A percentile compares a stretch with the other conserved stretches of the same genome.
phyloP scores from a whole-genome alignment of 2,329 filamentous ascomycete species.

The Dactylellina haptotyla region DNA sequence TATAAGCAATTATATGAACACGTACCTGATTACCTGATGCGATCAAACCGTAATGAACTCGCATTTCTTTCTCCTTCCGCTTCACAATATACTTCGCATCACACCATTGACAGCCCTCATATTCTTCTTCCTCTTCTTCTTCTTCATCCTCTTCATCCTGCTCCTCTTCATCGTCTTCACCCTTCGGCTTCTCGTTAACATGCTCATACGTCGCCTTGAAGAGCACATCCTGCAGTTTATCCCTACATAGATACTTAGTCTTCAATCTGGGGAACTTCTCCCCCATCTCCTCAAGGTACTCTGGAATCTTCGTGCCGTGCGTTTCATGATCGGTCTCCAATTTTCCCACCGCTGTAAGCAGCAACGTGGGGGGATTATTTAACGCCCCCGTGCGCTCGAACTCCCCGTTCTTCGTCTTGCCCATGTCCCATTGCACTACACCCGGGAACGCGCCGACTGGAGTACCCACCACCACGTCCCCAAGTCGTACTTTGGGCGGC shows the following conservation, averaged over 20 bases:
- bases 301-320: neutral
- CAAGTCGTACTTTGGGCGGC: conserved; percentile 55
- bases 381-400: conserved; percentile 55
- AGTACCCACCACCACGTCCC: conserved; percentile 57
- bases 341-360: neutral
- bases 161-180: neutral
- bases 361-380: conserved; percentile 17
- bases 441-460: conserved; percentile 49
- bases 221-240: conserved; percentile 53
- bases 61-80: neutral
- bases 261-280: conserved; percentile 51
- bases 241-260: conserved; percentile 52
- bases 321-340: neutral
- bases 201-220: conserved; percentile 44
- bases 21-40: conserved; percentile 33
- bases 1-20: no score
- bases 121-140: neutral
- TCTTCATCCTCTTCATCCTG: conserved; percentile 24
- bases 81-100: conserved; percentile 33
- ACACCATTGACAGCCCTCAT: neutral
- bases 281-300: conserved; percentile 53
- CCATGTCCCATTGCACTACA: conserved; percentile 58
- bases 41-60: conserved; percentile 16
- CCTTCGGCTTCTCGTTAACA: neutral
- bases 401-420: conserved; percentile 52